phyloP scores from a whole-genome alignment of 768 basidiomycete genomes.

The Russula brevipes region DNA sequence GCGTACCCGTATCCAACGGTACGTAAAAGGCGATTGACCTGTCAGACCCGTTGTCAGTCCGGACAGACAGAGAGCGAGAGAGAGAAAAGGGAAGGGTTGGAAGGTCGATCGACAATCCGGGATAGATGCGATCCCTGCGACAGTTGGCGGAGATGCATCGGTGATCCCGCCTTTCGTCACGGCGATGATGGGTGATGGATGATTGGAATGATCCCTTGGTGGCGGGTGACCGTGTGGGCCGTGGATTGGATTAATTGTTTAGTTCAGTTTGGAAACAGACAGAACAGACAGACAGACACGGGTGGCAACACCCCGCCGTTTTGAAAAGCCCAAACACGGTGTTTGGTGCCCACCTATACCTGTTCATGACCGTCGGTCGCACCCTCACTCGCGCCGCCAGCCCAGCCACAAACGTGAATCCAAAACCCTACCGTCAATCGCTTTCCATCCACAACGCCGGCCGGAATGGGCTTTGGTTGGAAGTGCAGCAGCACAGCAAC shows the following conservation, averaged over 20 bases:
- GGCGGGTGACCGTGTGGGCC: too few relatives aligned
- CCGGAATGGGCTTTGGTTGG: too few relatives aligned
- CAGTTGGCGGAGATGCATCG: conserved; percentile 16
- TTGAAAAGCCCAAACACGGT: neutral
- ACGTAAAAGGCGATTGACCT: conserved; percentile 16
- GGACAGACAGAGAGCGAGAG: neutral
- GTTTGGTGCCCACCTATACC: too few relatives aligned
- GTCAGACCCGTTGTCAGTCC: neutral
- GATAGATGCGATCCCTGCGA: conserved; percentile 18
- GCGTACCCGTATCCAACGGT: neutral
- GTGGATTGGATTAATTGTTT: too few relatives aligned
- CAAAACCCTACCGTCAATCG: too few relatives aligned
- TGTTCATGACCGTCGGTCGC: too few relatives aligned
- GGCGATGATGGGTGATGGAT: neutral
- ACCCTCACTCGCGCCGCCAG: too few relatives aligned
- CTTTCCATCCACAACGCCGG: too few relatives aligned
- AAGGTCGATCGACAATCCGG: conserved; percentile 18
- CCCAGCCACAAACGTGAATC: too few relatives aligned
- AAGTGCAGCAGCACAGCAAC: too few relatives aligned
- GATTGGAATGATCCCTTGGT: neutral
- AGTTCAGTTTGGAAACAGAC: conserved; percentile 3
- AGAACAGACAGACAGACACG: neutral
- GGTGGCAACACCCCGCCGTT: neutral
- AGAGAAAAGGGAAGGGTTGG: neutral
- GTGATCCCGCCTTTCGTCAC: conserved; percentile 9